Evolutionary conservation across 169 alveolate species (phyloP), one percentile per base, ranked within the genome.

Genomic region (Plasmodium falciparum): DNA sequence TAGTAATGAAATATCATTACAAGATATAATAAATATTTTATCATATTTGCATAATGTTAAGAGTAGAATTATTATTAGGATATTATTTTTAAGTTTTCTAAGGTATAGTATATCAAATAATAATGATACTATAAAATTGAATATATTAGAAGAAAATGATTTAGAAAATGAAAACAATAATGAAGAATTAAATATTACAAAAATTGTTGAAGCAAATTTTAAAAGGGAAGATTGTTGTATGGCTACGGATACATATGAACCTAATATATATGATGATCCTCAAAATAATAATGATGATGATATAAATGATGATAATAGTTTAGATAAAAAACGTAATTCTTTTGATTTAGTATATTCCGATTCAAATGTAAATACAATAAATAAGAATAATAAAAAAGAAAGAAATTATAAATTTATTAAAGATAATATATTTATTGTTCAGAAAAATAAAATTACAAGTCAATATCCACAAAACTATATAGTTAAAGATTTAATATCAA

Each of bases 11-110:
- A 65, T 73, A 45, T 86, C 88, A 54, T 58, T 86, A 43, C 92
- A 86, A 74, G 88, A 86, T 59, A 86, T 86, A 24, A 73, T 86
- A 15, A 86, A 70, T 73, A 86, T 86, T 59, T 67, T 86, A 58
- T 67, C 83, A 13, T 86, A 86, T 54, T 61, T 86, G 29, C 54
- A 58, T 45, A 61, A 26, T 43, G 22, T 20, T n/a, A 86, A 86
- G 62, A 59, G 73, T 3, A 20, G 70, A 45, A 70, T 61, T 8
- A 50, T 86, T 72, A 66, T 86, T 52, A 70, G 61, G 15, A 67
- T 71, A 13, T 72, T 86, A 29, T 86, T 70, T 49, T 33, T 56
- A 20, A 86, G 88, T 54, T 86, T 86, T 86, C 33, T 86, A 72
- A 54, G 71, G 22, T 80, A 70, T 49, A 80, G 73, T 13, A 43